Evolutionary conservation across 345 rosid genomes (phyloP), one percentile per base, ranked within the genome.

Genomic region (Raphanus raphanistrum): DNA sequence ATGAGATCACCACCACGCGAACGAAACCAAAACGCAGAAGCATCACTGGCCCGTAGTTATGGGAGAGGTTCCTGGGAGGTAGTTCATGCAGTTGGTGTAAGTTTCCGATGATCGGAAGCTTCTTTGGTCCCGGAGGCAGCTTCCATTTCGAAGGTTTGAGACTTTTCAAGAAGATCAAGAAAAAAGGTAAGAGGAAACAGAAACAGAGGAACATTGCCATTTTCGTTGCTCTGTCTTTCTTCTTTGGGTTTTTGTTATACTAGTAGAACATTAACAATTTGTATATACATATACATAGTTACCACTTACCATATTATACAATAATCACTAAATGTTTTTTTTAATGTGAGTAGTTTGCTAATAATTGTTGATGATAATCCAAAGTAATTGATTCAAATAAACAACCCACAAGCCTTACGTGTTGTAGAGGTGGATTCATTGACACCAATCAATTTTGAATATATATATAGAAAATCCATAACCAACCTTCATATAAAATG

Each of bases 181-280:
- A 83, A 48, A 76, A 6, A 2, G 68, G 85, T 58, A 83, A 81
- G 52, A 90, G 72, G 85, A 87, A 77, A 3, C 75, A 7, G 2
- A 88, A 74, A 77, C 73, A 77, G 36, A 85, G 80, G 21, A 66
- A 29, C 1, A 57, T 59, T 57, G 62, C 45, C 81, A 77, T 77
- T 77, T 71, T 64, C 1, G 6, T 16, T 36, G 31, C 7, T 0
- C 32, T 62, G 4, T 21, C 8, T 21, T 28, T 71, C 17, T 71
- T 59, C 28, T 38, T 4, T 59, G 0, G 57, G 76, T 45, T 28
- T 45, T 45, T 11, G 54, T 13, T 16, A 29, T 43, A 12, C 31
- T n/a, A n/a, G 16, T 4, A 26, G 9, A n/a, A 17, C 11, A 10
- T 54, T 69, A 4, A 13, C 15, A 31, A 9, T 15, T 28, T 4